A percentile compares a stretch with the other conserved stretches of the same genome.
Evolutionary conservation across 2,329 filamentous ascomycete species (phyloP).

Genomic region (Diaporthe amygdali): DNA sequence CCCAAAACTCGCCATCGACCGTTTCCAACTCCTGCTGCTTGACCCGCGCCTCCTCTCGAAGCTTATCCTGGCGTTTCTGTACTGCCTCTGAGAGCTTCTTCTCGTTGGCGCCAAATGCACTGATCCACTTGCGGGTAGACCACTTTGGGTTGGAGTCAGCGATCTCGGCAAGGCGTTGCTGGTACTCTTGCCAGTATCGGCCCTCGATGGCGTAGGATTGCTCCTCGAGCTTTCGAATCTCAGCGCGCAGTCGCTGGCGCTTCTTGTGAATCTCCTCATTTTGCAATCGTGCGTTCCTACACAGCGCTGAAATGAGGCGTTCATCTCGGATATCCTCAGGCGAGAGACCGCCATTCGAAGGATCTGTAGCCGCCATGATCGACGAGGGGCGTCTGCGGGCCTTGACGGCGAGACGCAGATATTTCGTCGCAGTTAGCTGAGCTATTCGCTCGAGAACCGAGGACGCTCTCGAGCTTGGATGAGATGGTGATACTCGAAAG

Average conservation of each 20-base stretch:
- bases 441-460: neutral
- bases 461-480: neutral
- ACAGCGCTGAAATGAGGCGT: neutral
- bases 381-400: neutral
- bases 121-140: neutral
- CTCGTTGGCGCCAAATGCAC: neutral
- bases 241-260: neutral
- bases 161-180: neutral
- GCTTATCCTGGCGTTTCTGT: neutral
- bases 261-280: neutral
- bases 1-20: constrained; percentile 10
- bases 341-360: neutral
- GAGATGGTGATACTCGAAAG: neutral
- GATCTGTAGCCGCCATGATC: neutral
- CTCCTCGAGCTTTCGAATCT: neutral
- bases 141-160: neutral
- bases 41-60: neutral
- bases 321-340: neutral
- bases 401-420: neutral
- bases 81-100: neutral
- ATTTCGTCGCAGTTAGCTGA: neutral
- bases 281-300: neutral
- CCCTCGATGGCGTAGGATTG: neutral
- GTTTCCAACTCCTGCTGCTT: neutral
- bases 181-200: constrained; percentile 3